Evolutionary conservation across 495 filamentous ascomycete species (phyloP).

Genomic region (Aspergillus campestris): DNA sequence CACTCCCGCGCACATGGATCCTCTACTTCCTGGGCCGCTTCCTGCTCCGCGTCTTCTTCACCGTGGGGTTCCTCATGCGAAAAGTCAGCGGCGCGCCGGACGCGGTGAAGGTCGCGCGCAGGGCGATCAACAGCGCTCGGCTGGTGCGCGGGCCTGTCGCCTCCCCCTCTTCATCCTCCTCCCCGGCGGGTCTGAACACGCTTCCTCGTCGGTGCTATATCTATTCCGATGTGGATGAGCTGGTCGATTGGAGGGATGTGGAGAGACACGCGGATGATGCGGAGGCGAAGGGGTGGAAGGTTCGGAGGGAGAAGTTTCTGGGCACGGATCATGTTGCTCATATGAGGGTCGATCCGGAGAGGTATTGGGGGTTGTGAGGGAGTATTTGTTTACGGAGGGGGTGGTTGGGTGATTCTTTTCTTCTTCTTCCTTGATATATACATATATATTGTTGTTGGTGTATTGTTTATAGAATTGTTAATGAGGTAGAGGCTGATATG

Average conservation of each 20-base stretch:
- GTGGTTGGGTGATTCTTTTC: not conserved
- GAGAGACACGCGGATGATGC: conserved; percentile 35
- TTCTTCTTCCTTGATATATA: not conserved
- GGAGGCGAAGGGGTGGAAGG: conserved; percentile 25
- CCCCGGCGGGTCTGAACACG: not conserved
- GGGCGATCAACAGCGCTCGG: conserved; percentile 20
- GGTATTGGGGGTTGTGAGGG: conserved; percentile 37
- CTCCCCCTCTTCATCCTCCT: too few relatives aligned
- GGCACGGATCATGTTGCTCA: conserved; percentile 37
- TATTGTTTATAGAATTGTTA: too few relatives aligned
- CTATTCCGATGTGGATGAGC: conserved; percentile 36
- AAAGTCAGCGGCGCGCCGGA: conserved; percentile 13
- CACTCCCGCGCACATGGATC: conserved; percentile 26
- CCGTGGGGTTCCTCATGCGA: conserved; percentile 7
- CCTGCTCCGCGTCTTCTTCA: conserved; percentile 17
- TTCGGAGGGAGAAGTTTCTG: conserved; percentile 30
- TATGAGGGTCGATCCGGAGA: conserved; percentile 32
- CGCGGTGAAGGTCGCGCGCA: conserved; percentile 19
- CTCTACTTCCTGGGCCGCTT: conserved; percentile 21
- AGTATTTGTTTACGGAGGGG: not conserved
- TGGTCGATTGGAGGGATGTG: conserved; percentile 30
- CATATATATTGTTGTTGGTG: not conserved
- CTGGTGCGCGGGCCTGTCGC: conserved; percentile 17
- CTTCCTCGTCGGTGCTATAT: conserved; percentile 31
- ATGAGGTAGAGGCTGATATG: too few relatives aligned